phyloP scores from a whole-genome alignment of 208 protist genomes.

The Crithidia sp. region DNA sequence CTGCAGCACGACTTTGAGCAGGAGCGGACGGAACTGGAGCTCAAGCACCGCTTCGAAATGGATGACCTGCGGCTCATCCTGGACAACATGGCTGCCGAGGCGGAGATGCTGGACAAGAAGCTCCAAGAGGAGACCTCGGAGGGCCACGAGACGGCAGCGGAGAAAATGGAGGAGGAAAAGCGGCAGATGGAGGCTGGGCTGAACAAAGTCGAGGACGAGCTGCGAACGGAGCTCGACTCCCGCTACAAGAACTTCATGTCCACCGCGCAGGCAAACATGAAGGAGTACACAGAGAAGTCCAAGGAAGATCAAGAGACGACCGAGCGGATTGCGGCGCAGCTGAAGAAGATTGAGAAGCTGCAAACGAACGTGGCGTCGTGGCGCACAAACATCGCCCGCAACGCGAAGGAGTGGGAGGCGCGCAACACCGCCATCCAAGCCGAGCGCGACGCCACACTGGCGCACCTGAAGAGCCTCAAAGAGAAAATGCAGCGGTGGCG shows the following conservation, averaged over 20 bases:
- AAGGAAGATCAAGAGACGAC: slow-evolving; percentile 94
- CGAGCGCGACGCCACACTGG: slow-evolving; percentile 92
- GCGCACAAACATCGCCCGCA: slow-evolving; percentile 90
- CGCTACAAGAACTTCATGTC: slow-evolving; percentile 93
- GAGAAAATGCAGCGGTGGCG: slow-evolving; percentile 94
- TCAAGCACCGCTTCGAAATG: slow-evolving; percentile 84
- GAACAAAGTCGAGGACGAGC: slow-evolving; percentile 63
- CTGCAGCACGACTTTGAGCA: slow-evolving; percentile 93
- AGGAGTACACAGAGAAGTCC: slow-evolving; percentile 95
- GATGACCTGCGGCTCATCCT: slow-evolving; percentile 88
- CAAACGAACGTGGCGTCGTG: slow-evolving; percentile 93
- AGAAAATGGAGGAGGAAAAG: slow-evolving; percentile 93
- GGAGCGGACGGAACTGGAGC: slow-evolving; percentile 86
- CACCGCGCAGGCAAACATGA: slow-evolving; percentile 93
- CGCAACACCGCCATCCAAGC: slow-evolving; percentile 91
- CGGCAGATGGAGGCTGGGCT: slow-evolving; percentile 90
- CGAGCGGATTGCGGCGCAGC: slow-evolving; percentile 86
- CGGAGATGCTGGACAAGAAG: slow-evolving; percentile 87
- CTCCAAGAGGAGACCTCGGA: slow-evolving; percentile 89
- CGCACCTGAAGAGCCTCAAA: slow-evolving; percentile 94
- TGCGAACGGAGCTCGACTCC: slow-evolving; percentile 78
- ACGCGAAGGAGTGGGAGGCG: slow-evolving; percentile 91
- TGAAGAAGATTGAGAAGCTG: slow-evolving; percentile 94
- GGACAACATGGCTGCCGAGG: slow-evolving; percentile 89
- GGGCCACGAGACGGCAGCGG: slow-evolving; percentile 87